phyloP scores from a whole-genome alignment of 257 asterid genomes.

The Asclepias syriaca region DNA sequence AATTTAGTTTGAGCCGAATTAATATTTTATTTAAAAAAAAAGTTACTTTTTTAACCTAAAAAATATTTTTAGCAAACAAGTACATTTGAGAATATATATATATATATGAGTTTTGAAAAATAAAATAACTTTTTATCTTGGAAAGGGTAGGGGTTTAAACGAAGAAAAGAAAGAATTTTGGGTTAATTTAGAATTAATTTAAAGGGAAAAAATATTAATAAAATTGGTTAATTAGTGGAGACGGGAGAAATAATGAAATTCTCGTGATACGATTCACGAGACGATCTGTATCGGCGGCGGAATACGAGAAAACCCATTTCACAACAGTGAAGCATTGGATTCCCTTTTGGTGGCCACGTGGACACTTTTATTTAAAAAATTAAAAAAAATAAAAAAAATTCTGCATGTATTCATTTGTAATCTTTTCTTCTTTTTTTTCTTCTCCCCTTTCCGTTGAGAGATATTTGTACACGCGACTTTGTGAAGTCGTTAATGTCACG shows the following conservation, averaged over 20 bases:
- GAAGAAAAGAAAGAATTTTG: too few relatives aligned
- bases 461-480: background rate
- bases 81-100: too few relatives aligned
- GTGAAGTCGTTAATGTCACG: background rate
- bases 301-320: background rate
- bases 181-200: too few relatives aligned
- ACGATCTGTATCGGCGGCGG: background rate
- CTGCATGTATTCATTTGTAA: background rate
- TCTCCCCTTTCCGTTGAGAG: too few relatives aligned
- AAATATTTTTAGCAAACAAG: too few relatives aligned
- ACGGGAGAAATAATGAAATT: conserved; percentile 1
- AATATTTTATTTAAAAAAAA: too few relatives aligned
- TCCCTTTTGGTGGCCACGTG: conserved; percentile 17
- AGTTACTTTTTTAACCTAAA: too few relatives aligned
- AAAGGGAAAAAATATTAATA: too few relatives aligned
- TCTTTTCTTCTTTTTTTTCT: background rate
- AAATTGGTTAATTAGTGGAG: background rate
- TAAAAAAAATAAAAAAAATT: background rate
- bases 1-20: too few relatives aligned
- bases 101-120: too few relatives aligned
- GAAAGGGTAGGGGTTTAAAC: too few relatives aligned
- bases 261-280: background rate
- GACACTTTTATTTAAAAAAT: background rate
- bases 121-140: too few relatives aligned
- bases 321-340: conserved; percentile 25